Conservation (phyloP, 202 grass and related monocot genomes). For the Brachypodium distachyon region DNA sequence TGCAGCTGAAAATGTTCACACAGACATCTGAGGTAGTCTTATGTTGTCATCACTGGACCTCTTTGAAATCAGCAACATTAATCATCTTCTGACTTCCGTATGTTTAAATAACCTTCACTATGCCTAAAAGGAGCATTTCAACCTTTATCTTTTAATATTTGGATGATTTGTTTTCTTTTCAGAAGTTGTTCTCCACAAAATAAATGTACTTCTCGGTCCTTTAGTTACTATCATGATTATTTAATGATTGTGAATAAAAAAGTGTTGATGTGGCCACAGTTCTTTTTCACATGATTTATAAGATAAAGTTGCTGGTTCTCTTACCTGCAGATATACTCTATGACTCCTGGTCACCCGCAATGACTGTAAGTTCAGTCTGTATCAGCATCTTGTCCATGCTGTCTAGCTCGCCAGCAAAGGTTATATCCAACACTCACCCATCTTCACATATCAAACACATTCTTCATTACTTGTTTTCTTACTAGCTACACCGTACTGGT, state of each 20-base stretch:
- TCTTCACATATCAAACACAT: background rate
- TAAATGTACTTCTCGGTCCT: background rate
- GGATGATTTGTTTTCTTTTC: background rate
- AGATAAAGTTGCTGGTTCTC: background rate
- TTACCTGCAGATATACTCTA: slow-evolving; percentile 85
- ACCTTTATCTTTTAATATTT: background rate
- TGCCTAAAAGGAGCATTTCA: background rate
- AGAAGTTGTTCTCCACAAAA: background rate
- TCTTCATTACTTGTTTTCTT: background rate
- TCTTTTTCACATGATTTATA: background rate
- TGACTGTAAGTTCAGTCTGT: slow-evolving; percentile 95
- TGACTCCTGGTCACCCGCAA: slow-evolving; percentile 96
- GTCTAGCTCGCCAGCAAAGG: slow-evolving; percentile 92
- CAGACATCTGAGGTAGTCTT: background rate
- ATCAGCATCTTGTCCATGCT: slow-evolving; percentile 98
- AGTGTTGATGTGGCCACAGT: background rate
- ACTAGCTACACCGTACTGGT: background rate
- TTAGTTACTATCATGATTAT: background rate
- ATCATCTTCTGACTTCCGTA: background rate
- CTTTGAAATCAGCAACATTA: background rate
- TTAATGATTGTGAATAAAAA: background rate
- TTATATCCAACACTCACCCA: background rate
- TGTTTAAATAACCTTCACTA: background rate
- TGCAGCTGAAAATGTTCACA: background rate
- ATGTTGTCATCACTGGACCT: background rate